Evolutionary conservation across 179 eudicot species (phyloP).

Genomic region (Carnegiea gigantea): DNA sequence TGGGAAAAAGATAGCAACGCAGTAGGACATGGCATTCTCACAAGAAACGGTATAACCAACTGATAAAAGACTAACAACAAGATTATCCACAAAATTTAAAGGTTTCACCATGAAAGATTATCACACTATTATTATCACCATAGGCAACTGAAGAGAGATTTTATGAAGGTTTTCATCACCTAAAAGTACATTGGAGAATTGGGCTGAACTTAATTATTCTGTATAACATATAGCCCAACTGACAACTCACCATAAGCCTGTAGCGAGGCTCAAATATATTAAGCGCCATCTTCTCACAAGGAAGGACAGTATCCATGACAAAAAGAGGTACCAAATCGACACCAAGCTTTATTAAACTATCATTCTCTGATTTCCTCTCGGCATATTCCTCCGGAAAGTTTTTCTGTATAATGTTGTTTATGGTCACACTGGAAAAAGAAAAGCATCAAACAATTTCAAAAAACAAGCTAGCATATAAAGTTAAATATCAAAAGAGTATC

Average conservation of each 20-base stretch:
- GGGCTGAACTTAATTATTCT: neutral
- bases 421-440: slow-evolving; percentile 74
- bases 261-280: slow-evolving; percentile 99
- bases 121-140: no score
- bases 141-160: no score
- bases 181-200: neutral
- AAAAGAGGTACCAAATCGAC: slow-evolving; percentile 92
- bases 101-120: neutral
- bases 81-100: neutral
- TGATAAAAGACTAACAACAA: neutral
- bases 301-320: slow-evolving; percentile 96
- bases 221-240: neutral
- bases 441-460: slow-evolving; percentile 15
- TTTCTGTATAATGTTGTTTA: slow-evolving; percentile 92
- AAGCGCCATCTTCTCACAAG: slow-evolving; percentile 85
- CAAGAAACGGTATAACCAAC: neutral
- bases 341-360: slow-evolving; percentile 62
- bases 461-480: neutral
- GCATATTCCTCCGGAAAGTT: slow-evolving; percentile 90
- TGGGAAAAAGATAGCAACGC: neutral
- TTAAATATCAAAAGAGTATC: neutral
- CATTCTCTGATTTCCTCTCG: slow-evolving; percentile 87
- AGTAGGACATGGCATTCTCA: neutral
- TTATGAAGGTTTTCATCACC: neutral
- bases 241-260: slow-evolving; percentile 89